These are phyloP conservation scores for Chlorella sp. DNA, from an alignment of 139 green algal species.

Conservation along the genomic window DNA sequence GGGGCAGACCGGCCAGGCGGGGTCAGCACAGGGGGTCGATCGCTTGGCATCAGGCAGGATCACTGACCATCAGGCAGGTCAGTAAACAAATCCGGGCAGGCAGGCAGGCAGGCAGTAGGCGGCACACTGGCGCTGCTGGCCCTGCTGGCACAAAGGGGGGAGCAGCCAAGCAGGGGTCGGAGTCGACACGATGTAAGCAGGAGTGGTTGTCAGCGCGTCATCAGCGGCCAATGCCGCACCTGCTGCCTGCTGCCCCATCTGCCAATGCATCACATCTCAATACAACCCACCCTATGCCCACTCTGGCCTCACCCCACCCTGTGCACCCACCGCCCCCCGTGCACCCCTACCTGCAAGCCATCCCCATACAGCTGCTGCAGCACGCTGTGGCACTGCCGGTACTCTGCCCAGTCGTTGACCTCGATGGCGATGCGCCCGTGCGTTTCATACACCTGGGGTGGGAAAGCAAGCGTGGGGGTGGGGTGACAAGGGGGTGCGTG, in stretches of 20 bases:
- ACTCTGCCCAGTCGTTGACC: slow-evolving; percentile 76
- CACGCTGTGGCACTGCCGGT: slow-evolving; percentile 70
- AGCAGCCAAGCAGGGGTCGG: too few relatives aligned
- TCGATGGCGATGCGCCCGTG: slow-evolving; percentile 81
- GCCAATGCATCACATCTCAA: not conserved
- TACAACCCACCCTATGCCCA: not conserved
- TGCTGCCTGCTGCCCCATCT: too few relatives aligned
- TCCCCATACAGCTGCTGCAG: slow-evolving; percentile 72
- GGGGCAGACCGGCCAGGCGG: not conserved
- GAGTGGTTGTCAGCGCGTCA: not conserved
- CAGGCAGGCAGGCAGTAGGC: not conserved
- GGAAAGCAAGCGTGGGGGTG: not conserved
- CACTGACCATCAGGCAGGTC: not conserved
- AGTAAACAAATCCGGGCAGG: not conserved
- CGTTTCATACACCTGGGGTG: slow-evolving; percentile 73
- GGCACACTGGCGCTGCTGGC: too few relatives aligned
- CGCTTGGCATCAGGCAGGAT: not conserved
- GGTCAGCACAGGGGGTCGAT: not conserved
- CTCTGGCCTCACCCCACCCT: not conserved
- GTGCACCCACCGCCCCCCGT: not conserved
- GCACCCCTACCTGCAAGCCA: slow-evolving; percentile 35
- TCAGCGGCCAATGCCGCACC: not conserved
- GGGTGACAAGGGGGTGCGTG: not conserved
- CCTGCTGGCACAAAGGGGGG: too few relatives aligned
- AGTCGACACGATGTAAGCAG: too few relatives aligned